phyloP scores from a whole-genome alignment of 176 grass and related monocot genomes.

The Paspalum vaginatum region DNA sequence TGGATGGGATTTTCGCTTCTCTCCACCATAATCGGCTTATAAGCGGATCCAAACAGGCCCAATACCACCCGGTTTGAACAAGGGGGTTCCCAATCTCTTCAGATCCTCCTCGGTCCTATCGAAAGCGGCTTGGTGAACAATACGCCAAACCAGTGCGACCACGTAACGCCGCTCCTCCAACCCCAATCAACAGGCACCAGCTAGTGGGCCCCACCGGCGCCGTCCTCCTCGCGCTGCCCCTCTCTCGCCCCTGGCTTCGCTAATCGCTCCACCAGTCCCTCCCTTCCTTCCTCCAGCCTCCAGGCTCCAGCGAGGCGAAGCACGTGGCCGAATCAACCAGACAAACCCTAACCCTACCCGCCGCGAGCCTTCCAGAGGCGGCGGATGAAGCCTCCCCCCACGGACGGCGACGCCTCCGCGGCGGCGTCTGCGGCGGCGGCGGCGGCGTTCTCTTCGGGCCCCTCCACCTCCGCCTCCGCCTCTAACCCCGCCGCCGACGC shows the following conservation, averaged over 20 bases:
- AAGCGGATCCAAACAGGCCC: no score
- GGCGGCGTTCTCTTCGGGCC: slow-evolving; percentile 33
- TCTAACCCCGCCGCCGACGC: background rate
- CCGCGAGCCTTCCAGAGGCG: slow-evolving; percentile 27
- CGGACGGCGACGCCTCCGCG: slow-evolving; percentile 38
- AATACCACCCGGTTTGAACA: no score
- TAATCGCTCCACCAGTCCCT: background rate
- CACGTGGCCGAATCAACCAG: slow-evolving; percentile 14
- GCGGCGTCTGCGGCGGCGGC: slow-evolving; percentile 8
- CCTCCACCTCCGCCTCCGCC: slow-evolving; percentile 19
- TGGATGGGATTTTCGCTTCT: no score
- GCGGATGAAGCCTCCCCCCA: slow-evolving; percentile 34
- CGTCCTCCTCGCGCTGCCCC: background rate
- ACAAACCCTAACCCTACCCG: slow-evolving; percentile 48
- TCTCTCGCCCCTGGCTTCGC: background rate
- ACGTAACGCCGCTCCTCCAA: background rate
- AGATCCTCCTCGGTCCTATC: background rate
- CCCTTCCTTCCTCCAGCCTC: background rate
- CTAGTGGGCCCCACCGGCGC: background rate
- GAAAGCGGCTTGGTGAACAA: background rate
- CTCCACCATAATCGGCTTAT: no score
- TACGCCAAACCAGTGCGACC: background rate
- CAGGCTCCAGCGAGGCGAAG: background rate
- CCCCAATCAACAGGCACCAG: background rate
- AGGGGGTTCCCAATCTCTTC: no score